Base-by-base conservation (phyloP, 805 yeast species). In the Ogataea paradorogensis region DNA sequence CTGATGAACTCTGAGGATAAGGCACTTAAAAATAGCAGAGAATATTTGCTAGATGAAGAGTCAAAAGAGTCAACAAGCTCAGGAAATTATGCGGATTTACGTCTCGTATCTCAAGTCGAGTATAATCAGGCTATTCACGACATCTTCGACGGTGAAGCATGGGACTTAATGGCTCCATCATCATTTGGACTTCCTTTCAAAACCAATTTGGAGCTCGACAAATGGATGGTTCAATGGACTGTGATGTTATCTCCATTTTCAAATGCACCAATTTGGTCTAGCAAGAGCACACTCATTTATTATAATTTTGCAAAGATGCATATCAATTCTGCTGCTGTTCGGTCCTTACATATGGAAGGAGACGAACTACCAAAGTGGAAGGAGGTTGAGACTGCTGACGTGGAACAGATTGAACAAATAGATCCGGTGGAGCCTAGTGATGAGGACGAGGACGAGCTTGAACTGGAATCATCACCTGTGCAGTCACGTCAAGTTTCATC, bases 191-290 rank as follows among this genome's bases (percentile, higher is more conserved):
- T 82, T 8, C 87, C 87, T 0, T 81, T 84, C 54, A 76, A 74
- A 48, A 72, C 80, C 6, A 82, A 82, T 53, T 59, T 82, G 41
- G 85, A 80, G 42, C 60, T 82, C 26, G 89, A 82, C 52, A 79
- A 74, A 58, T 82, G 89, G 89, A 82, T 82, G 86, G 85, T 82
- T 4, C 80, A 82, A 15, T 82, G 89, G 89, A 79, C 89, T 0
- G 84, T 82, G 9, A 58, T 81, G 28, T 61, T 82, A 15, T 75
- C 84, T 3, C 84, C 85, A 1, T 70, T 76, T 33, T 70, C 70
- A 35, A 63, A 60, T 14, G 62, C 61, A 21, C 75, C 79, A 27
- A 61, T 70, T 0, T 82, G 89, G 89, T 76, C 84, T 8, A 73
- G 84, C 1, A 82, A 82, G 51, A 78, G 84, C 1, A 80, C 87